phyloP scores from a whole-genome alignment of 495 filamentous ascomycete genomes.

The Aspergillus asperescens region DNA sequence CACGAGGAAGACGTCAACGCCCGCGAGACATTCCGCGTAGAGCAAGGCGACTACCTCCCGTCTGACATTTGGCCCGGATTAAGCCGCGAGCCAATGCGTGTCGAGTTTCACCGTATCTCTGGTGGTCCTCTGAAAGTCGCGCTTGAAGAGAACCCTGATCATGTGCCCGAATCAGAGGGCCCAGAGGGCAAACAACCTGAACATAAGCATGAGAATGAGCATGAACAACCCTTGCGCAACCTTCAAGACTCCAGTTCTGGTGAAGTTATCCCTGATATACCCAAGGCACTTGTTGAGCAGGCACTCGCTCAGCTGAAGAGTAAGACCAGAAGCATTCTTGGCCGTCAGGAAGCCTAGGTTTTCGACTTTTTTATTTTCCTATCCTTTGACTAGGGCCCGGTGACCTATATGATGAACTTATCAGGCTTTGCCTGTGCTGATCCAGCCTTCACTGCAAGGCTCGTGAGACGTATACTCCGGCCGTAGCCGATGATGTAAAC shows the following conservation, averaged over 20 bases:
- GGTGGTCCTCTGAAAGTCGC: constrained; percentile 33
- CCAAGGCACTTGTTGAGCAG: constrained; percentile 50
- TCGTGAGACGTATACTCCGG: constrained; percentile 32
- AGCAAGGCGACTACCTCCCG: constrained; percentile 81
- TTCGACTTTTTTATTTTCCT: not conserved
- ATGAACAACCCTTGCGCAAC: no score
- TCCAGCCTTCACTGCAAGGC: constrained; percentile 2
- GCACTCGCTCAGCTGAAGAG: constrained; percentile 41
- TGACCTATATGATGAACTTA: constrained; percentile 32
- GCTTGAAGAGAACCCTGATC: constrained; percentile 3
- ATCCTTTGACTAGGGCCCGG: not conserved
- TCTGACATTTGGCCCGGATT: constrained; percentile 85
- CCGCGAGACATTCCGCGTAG: constrained; percentile 70
- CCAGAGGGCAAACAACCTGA: not conserved
- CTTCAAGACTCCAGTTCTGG: constrained; percentile 28
- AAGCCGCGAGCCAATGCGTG: constrained; percentile 52
- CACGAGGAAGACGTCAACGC: constrained; percentile 67
- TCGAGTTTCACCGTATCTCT: constrained; percentile 45
- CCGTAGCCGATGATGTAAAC: constrained; percentile 29
- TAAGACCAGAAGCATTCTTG: constrained; percentile 18
- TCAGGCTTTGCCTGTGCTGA: constrained; percentile 23
- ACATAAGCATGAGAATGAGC: constrained; percentile 10
- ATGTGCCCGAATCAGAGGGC: constrained; percentile 6
- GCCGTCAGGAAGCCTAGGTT: not conserved
- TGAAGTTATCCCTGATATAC: constrained; percentile 49